Evolutionary conservation across 1,284 basidiomycete genomes (phyloP).

Genomic region (Trichosporon inkin): DNA sequence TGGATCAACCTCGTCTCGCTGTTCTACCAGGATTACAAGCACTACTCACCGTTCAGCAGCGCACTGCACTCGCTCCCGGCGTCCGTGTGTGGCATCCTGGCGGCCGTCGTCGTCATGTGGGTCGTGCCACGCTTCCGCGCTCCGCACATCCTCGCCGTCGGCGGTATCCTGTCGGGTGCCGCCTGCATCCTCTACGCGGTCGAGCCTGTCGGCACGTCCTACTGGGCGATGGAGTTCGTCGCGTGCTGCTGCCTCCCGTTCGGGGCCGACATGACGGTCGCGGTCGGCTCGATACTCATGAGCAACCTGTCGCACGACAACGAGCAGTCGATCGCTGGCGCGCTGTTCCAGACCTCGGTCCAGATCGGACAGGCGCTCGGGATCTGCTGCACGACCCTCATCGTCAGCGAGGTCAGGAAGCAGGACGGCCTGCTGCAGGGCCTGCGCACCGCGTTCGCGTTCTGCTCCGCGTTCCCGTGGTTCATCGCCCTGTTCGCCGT

Average conservation of each 20-base stretch:
- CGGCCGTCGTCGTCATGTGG: conserved; percentile 26
- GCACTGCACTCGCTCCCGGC: conserved; percentile 28
- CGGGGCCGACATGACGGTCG: conserved; percentile 36
- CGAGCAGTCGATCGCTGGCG: conserved; percentile 37
- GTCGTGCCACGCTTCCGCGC: conserved; percentile 32
- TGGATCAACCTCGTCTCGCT: conserved; percentile 31
- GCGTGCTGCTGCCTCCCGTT: conserved; percentile 33
- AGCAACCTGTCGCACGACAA: conserved; percentile 36
- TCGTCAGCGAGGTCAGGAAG: conserved; percentile 15
- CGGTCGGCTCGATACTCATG: conserved; percentile 36
- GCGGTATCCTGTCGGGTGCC: conserved; percentile 25
- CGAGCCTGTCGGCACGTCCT: conserved; percentile 24
- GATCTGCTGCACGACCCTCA: conserved; percentile 27
- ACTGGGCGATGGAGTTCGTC: conserved; percentile 40
- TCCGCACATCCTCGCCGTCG: conserved; percentile 29
- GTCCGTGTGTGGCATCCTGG: conserved; percentile 32
- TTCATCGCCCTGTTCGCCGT: conserved; percentile 15
- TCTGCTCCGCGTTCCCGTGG: conserved; percentile 27
- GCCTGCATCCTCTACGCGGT: conserved; percentile 36
- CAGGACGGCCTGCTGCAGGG: conserved; percentile 19
- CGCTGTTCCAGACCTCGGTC: conserved; percentile 34
- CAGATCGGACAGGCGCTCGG: conserved; percentile 34
- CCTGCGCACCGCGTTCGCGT: conserved; percentile 28
- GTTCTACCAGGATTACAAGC: conserved; percentile 30
- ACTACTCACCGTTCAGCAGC: conserved; percentile 23